Base-by-base conservation (phyloP, 2,329 filamentous ascomycete species). In the Scedosporium boydii region DNA sequence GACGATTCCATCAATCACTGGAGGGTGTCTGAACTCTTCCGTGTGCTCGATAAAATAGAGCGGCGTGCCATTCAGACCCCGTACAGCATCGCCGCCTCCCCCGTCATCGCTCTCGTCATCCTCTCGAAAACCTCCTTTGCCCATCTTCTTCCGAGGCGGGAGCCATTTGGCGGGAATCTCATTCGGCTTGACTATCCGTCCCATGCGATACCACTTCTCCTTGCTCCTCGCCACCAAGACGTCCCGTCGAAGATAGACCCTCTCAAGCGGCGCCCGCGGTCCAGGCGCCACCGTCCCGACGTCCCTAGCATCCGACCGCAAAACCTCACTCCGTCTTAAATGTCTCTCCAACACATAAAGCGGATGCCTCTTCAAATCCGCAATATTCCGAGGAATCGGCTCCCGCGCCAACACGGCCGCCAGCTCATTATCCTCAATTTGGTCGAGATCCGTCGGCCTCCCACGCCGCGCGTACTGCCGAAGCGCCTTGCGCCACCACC, bases 181-280 rank as follows among this genome's bases (percentile, higher is more conserved):
- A 14, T 88, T 86, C 0, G 84, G 76, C 67, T 86, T 90, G 6
- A 99, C 85, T 66, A 92, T 87, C 27, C 91, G 82, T 0, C 95
- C 95, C 64, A 93, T 76, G 2, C 93, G 86, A 73, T 95, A 97
- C 96, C 95, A 99, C 66, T 89, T 91, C 67, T 96, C 91, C 3
- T 86, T 87, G 65, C 87, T 96, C 65, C 87, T 84, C 1, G 91
- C 91, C 4, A 86, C 70, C 60, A 90, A 86, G 0, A 99, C 91
- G 70, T 98, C 91, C 58, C 81, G 82, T 3, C 95, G 84, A 26
- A 93, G 86, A 71, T 91, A 99, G 0, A 99, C 87, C 60, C 85
- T 84, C 71, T 96, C 93, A 65, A 93, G 76, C 0, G 77, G 69
- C 65, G 83, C 75, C 71, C 83, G 79, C 73, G 81, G 77, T 1